Percentiles rank a stretch among this genome's conserved stretches.
Evolutionary conservation across 768 basidiomycete species (phyloP).

Genomic region (Zangia roseola): DNA sequence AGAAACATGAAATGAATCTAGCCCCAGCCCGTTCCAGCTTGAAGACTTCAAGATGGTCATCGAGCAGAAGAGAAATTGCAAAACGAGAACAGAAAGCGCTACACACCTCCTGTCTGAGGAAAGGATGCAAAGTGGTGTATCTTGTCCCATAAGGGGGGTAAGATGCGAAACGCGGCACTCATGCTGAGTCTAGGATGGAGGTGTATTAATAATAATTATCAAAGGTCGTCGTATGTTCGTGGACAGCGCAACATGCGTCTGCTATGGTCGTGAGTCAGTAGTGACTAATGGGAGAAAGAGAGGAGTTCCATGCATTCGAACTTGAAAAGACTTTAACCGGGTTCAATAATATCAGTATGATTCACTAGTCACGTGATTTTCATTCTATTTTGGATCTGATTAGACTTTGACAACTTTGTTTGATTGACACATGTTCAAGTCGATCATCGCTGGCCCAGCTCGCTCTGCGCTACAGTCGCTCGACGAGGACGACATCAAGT

Average conservation of each 20-base stretch:
- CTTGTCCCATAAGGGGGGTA: slow-evolving; percentile 79
- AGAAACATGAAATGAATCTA: no score
- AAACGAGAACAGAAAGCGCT: background rate
- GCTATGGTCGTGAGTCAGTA: background rate
- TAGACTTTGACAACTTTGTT: no score
- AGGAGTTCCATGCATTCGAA: background rate
- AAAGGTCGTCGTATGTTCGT: background rate
- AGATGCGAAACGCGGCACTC: slow-evolving; percentile 62
- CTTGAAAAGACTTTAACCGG: background rate
- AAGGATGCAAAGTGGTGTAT: slow-evolving; percentile 91
- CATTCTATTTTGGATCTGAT: no score
- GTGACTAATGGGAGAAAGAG: no score
- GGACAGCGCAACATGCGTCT: slow-evolving; percentile 7
- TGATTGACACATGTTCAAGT: background rate
- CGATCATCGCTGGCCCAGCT: slow-evolving; percentile 30
- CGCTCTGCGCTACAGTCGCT: slow-evolving; percentile 56
- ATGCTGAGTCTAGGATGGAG: slow-evolving; percentile 23
- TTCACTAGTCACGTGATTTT: slow-evolving; percentile 14
- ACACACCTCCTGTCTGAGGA: slow-evolving; percentile 86
- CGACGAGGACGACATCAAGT: slow-evolving; percentile 47
- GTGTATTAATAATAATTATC: background rate
- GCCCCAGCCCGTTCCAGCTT: no score
- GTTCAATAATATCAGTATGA: slow-evolving; percentile 4
- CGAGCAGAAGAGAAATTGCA: background rate
- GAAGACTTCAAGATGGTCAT: background rate